phyloP scores from a whole-genome alignment of 2,329 filamentous ascomycete genomes.

The Teratosphaeria pseudoeucalypti region DNA sequence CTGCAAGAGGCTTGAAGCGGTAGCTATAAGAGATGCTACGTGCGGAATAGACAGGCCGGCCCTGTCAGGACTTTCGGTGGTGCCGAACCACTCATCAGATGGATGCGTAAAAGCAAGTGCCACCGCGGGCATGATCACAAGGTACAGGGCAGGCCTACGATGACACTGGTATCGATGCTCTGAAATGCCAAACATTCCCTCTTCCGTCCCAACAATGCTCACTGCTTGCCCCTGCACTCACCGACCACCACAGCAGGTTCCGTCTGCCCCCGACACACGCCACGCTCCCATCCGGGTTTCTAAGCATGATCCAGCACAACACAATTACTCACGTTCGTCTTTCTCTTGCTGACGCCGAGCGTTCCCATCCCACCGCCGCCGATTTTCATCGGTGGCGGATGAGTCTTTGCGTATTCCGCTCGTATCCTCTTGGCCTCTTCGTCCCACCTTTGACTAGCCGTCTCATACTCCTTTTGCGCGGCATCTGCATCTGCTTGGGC shows the following conservation, averaged over 20 bases:
- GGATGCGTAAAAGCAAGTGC: background rate
- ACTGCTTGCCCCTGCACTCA: background rate
- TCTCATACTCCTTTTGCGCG: slow-evolving; percentile 49
- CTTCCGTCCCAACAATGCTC: background rate
- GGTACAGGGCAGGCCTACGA: background rate
- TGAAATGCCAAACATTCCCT: background rate
- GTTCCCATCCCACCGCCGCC: slow-evolving; percentile 3
- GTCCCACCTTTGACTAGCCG: slow-evolving; percentile 62
- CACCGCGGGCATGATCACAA: background rate
- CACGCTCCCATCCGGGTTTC: background rate
- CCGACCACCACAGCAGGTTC: background rate
- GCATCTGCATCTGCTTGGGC: slow-evolving; percentile 57
- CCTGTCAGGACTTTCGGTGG: background rate
- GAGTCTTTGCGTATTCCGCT: slow-evolving; percentile 28
- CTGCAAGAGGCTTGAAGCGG: background rate
- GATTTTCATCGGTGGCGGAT: slow-evolving; percentile 13
- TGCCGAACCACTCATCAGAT: background rate
- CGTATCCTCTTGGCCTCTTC: slow-evolving; percentile 44
- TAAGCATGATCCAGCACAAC: slow-evolving; percentile 20
- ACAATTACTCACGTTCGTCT: slow-evolving; percentile 23
- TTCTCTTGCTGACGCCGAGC: slow-evolving; percentile 18
- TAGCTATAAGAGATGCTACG: background rate
- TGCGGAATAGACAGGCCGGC: background rate
- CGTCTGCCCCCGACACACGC: background rate
- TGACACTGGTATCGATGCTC: background rate